A percentile compares a stretch with the other conserved stretches of the same genome.
phyloP scores from a whole-genome alignment of 2,329 filamentous ascomycete genomes.

The Nannizzia gypsea region DNA sequence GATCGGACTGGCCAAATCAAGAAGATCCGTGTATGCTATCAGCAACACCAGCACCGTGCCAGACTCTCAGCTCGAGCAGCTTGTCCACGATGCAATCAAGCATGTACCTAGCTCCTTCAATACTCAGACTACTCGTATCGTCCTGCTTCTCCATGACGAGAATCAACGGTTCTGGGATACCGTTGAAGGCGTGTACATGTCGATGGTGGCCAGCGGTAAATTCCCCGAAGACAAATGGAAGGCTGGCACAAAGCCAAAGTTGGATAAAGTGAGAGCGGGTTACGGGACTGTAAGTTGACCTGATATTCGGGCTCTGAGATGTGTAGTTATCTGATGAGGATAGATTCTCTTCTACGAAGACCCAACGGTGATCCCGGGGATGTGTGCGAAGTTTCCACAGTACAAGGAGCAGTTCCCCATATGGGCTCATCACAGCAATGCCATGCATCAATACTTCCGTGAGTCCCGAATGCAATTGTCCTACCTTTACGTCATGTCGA shows the following conservation, averaged over 20 bases:
- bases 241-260: conserved; percentile 32
- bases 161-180: conserved; percentile 84
- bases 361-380: conserved; percentile 50
- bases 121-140: conserved; percentile 66
- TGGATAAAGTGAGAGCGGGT: conserved; percentile 53
- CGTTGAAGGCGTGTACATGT: conserved; percentile 47
- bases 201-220: conserved; percentile 51
- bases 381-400: conserved; percentile 56
- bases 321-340: conserved; percentile 1
- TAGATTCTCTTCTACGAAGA: conserved; percentile 76
- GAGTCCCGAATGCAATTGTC: conserved; percentile 13
- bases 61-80: conserved; percentile 27
- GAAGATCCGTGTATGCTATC: conserved; percentile 29
- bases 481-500: neutral
- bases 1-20: conserved; percentile 23
- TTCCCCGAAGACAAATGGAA: conserved; percentile 45
- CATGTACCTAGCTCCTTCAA: conserved; percentile 77
- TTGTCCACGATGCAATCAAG: conserved; percentile 42
- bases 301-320: neutral
- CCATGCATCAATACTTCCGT: conserved; percentile 65
- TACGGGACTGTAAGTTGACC: conserved; percentile 58
- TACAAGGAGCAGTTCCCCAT: conserved; percentile 70
- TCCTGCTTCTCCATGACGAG: conserved; percentile 68
- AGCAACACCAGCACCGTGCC: conserved; percentile 25
- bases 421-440: conserved; percentile 66